These are phyloP conservation scores for Ogataea trehaloabstinens DNA, from an alignment of 805 yeast genomes.

Conservation along the genomic window DNA sequence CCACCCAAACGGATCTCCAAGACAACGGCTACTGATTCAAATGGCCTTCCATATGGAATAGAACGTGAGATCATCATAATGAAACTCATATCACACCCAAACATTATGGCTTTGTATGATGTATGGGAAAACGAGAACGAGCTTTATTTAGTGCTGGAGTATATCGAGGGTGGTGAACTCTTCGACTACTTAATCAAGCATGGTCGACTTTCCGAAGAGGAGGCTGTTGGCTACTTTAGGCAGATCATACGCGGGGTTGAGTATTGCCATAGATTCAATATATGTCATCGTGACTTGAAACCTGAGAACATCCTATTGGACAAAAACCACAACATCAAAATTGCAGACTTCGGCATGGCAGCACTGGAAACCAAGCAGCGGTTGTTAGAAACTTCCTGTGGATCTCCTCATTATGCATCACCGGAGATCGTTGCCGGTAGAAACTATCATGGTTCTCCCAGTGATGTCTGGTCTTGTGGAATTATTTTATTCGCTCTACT, in stretches of 20 bases:
- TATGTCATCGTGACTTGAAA: slow-evolving; percentile 78
- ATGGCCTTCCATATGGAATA: slow-evolving; percentile 86
- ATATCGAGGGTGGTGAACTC: slow-evolving; percentile 86
- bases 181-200: slow-evolving; percentile 70
- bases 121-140: slow-evolving; percentile 98
- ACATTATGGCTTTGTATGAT: slow-evolving; percentile 89
- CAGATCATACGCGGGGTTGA: slow-evolving; percentile 78
- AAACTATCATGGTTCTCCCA: slow-evolving; percentile 78
- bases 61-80: slow-evolving; percentile 96
- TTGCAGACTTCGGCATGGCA: slow-evolving; percentile 91
- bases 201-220: slow-evolving; percentile 69
- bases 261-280: slow-evolving; percentile 77
- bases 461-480: slow-evolving; percentile 90
- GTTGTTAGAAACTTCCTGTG: slow-evolving; percentile 77
- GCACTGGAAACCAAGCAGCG: slow-evolving; percentile 72
- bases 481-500: slow-evolving; percentile 74
- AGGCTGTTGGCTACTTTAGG: slow-evolving; percentile 73
- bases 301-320: slow-evolving; percentile 78
- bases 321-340: slow-evolving; percentile 61
- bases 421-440: slow-evolving; percentile 82
- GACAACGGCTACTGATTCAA: slow-evolving; percentile 25
- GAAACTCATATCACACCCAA: slow-evolving; percentile 92
- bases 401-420: slow-evolving; percentile 87
- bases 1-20: slow-evolving; percentile 26
- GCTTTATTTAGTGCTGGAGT: slow-evolving; percentile 72